These are phyloP conservation scores for Rubia tinctorum DNA, from an alignment of 305 asterid species.

Conservation along the genomic window DNA sequence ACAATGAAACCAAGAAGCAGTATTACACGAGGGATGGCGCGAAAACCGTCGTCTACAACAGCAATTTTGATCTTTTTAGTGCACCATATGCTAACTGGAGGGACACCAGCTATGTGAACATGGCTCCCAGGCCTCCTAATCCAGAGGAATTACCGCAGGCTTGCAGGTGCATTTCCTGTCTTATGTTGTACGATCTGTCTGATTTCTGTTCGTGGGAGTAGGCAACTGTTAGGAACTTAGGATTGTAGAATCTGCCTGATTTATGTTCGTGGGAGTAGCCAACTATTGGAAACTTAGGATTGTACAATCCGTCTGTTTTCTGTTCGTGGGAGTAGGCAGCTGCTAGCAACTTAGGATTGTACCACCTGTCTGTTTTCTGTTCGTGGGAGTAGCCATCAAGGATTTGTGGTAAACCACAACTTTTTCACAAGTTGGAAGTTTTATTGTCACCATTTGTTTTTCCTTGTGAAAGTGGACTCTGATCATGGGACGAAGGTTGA, in stretches of 20 bases:
- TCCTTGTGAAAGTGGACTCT: no score
- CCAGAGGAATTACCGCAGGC: constrained; percentile 22
- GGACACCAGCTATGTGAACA: constrained; percentile 19
- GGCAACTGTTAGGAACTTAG: no score
- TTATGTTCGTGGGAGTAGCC: not conserved
- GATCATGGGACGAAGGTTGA: no score
- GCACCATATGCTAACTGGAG: constrained; percentile 24
- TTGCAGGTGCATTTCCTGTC: constrained; percentile 14
- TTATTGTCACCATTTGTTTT: no score
- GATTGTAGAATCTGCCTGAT: not conserved
- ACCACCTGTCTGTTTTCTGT: not conserved
- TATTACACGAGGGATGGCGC: constrained; percentile 22
- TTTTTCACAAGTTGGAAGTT: no score
- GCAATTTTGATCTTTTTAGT: constrained; percentile 22
- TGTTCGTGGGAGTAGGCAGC: not conserved
- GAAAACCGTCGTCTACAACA: constrained; percentile 16
- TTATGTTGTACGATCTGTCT: not conserved
- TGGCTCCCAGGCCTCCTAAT: constrained; percentile 19
- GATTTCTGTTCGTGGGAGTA: not conserved
- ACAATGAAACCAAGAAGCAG: constrained; percentile 22
- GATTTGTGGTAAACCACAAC: no score
- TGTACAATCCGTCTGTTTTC: not conserved
- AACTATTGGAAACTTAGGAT: no score
- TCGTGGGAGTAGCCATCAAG: not conserved
- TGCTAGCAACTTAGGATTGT: not conserved